Percentiles rank a stretch among this genome's conserved stretches.
Evolutionary conservation across 345 rosid species (phyloP).

Genomic region (Aethionema arabicum): DNA sequence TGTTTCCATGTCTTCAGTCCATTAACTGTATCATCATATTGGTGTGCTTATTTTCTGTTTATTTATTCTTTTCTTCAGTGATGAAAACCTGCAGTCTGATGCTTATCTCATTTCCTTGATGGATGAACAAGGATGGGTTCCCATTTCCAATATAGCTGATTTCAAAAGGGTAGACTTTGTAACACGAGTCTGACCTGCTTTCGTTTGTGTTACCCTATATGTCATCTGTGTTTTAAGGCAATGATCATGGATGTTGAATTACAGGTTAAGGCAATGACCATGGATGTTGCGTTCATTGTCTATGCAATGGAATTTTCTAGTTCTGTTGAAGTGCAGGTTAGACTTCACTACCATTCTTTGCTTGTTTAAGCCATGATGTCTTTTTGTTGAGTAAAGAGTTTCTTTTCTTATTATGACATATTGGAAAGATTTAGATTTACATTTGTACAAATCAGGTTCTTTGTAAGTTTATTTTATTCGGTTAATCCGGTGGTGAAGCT

Average conservation of each 20-base stretch:
- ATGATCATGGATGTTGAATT: constrained; percentile 4
- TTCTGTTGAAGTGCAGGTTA: constrained; percentile 78
- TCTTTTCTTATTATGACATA: constrained; percentile 12
- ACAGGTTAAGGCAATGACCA: constrained; percentile 87
- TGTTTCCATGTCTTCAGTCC: constrained; percentile 13
- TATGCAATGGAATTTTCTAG: constrained; percentile 70
- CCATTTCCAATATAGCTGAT: constrained; percentile 61
- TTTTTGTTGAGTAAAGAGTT: constrained; percentile 17
- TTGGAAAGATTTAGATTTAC: not conserved
- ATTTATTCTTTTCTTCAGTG: constrained; percentile 53
- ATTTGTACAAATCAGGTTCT: constrained; percentile 1
- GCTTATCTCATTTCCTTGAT: constrained; percentile 67
- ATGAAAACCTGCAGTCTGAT: constrained; percentile 78
- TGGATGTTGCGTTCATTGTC: constrained; percentile 67
- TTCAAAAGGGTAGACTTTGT: constrained; percentile 72
- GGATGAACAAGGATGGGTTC: constrained; percentile 97
- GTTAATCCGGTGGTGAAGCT: constrained; percentile 1
- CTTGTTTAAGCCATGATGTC: constrained; percentile 3
- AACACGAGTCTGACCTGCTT: constrained; percentile 17
- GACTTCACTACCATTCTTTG: constrained; percentile 32
- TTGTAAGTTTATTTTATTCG: not conserved
- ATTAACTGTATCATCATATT: constrained; percentile 3
- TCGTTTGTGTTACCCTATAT: constrained; percentile 12
- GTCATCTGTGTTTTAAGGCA: not conserved
- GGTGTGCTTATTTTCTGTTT: not conserved